A percentile compares a stretch with the other conserved stretches of the same genome.
Conservation (phyloP, 495 filamentous ascomycete genomes). For the Ascodesmis nigricans region DNA sequence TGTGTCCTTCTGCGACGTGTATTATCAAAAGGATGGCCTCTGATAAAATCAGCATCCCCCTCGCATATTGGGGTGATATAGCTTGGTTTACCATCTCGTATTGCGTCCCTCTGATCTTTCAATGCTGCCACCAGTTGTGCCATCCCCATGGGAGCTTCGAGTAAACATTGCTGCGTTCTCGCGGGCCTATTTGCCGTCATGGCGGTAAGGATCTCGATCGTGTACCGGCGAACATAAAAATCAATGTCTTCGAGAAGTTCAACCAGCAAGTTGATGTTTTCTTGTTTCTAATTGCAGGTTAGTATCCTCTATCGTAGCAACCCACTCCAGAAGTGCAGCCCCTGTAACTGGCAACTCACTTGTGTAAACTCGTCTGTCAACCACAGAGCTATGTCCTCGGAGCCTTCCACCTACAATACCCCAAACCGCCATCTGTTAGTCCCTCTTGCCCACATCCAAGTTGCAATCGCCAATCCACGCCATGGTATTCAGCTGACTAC, state of each 20-base stretch:
- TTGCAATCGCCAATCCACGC: too few relatives aligned
- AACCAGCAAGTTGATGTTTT: conserved; percentile 81
- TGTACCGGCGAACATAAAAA: conserved; percentile 86
- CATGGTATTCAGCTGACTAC: too few relatives aligned
- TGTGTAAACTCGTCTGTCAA: conserved; percentile 95
- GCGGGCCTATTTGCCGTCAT: conserved; percentile 73
- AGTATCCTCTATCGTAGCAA: not conserved
- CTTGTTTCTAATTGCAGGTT: conserved; percentile 44
- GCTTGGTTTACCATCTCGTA: conserved; percentile 54
- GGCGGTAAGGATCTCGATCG: conserved; percentile 68
- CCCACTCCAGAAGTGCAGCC: too few relatives aligned
- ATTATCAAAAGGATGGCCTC: conserved; percentile 48
- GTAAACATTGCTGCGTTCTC: conserved; percentile 86
- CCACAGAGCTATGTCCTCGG: conserved; percentile 91
- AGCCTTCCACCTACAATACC: conserved; percentile 54
- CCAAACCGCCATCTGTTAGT: too few relatives aligned
- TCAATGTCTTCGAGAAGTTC: conserved; percentile 72
- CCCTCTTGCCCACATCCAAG: too few relatives aligned
- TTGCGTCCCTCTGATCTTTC: conserved; percentile 67
- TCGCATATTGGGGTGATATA: not conserved
- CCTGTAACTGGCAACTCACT: conserved; percentile 27
- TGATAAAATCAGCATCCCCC: too few relatives aligned
- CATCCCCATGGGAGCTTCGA: conserved; percentile 69
- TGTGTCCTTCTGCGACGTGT: conserved; percentile 44
- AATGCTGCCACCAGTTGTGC: conserved; percentile 63